phyloP scores from a whole-genome alignment of 2,329 filamentous ascomycete genomes.

The Cladosporium sp. region DNA sequence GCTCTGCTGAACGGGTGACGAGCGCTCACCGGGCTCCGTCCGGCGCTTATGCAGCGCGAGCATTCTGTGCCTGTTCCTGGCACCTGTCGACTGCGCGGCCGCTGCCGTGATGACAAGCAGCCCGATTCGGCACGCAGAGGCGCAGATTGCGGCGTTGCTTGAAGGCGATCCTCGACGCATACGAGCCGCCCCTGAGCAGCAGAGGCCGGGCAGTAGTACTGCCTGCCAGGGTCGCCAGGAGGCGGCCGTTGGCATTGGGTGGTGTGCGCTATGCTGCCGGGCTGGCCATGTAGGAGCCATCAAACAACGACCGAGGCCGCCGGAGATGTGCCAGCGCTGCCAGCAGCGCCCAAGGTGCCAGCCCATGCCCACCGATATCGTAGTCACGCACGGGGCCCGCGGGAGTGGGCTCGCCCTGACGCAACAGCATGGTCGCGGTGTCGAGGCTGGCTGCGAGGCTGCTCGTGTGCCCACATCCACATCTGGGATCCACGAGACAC shows the following conservation, averaged over 20 bases:
- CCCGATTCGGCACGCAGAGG: background rate
- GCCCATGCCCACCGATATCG: conserved; percentile 1
- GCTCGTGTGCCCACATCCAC: background rate
- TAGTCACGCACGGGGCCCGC: background rate
- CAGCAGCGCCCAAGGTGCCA: background rate
- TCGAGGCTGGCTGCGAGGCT: too few species aligned
- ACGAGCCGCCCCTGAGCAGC: conserved; percentile 4
- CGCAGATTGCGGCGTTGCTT: background rate
- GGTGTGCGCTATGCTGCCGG: background rate
- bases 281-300: background rate
- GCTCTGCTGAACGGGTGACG: background rate
- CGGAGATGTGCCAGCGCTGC: conserved; percentile 1
- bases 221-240: background rate
- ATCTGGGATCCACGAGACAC: background rate
- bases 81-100: background rate
- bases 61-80: conserved; percentile 11
- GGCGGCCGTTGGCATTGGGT: background rate
- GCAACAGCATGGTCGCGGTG: too few species aligned
- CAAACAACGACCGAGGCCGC: conserved; percentile 2
- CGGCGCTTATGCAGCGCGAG: conserved; percentile 8
- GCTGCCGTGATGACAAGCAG: background rate
- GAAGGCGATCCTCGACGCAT: background rate
- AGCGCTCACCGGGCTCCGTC: conserved; percentile 7
- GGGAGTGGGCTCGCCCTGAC: too few species aligned
- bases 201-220: too few species aligned